A percentile compares a stretch with the other conserved stretches of the same genome.
Evolutionary conservation across 208 protist genomes (phyloP).

Genomic region (Trypanosoma boissoni): DNA sequence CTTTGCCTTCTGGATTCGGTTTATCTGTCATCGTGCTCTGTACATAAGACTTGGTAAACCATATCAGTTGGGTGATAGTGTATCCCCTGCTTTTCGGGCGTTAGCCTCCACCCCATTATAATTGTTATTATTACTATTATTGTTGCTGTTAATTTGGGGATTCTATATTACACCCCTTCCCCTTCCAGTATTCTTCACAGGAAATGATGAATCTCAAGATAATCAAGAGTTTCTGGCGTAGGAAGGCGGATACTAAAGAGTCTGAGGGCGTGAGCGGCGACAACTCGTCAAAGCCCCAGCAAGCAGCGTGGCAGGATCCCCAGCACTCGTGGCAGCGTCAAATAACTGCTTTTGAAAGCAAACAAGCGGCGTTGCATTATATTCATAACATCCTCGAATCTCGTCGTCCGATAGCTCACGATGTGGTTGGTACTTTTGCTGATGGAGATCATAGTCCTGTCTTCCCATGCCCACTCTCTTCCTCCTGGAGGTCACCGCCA

Average conservation of each 20-base stretch:
- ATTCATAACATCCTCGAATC: conserved; percentile 44
- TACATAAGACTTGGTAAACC: too few species aligned
- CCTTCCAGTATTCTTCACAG: too few species aligned
- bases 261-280: neutral
- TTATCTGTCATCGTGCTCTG: too few species aligned
- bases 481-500: neutral
- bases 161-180: too few species aligned
- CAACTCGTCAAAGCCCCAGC: neutral
- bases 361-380: conserved; percentile 55
- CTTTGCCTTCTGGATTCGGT: too few species aligned
- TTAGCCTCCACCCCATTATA: too few species aligned
- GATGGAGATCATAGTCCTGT: neutral
- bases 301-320: neutral
- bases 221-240: neutral
- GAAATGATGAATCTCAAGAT: neutral
- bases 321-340: neutral
- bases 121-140: too few species aligned
- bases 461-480: neutral
- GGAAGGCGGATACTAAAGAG: conserved; percentile 11
- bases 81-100: too few species aligned
- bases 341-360: conserved; percentile 18
- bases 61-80: too few species aligned
- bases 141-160: too few species aligned
- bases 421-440: neutral
- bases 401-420: neutral